Evolutionary conservation across 2,329 filamentous ascomycete genomes (phyloP), one percentile per base, ranked within the genome.

Genomic region (Ilyonectria mors-panacis): DNA sequence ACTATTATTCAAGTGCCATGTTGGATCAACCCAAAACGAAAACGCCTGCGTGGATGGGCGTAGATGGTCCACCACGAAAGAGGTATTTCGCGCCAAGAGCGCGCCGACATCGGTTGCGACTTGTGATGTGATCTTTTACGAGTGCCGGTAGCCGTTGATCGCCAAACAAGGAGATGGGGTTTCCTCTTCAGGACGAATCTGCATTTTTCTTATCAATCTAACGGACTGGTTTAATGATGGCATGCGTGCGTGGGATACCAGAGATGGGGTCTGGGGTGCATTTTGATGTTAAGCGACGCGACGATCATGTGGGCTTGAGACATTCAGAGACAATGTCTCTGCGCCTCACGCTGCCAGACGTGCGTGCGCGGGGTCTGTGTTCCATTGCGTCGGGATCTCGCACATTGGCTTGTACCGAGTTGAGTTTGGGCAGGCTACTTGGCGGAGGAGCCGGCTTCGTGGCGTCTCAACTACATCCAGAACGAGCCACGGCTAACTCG

Each of bases 61-160:
- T 42, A 12, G 39, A 59, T 15, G 35, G 45, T 58, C 62, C 37
- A 37, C 67, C 56, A 55, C 23, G 12, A 65, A 51, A 10, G 68
- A 47, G 9, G 48, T 56, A 60, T 53, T n/a, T 15, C 21, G 30
- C 42, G 48, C 42, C 54, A 68, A 42, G 17, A 47, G 23, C 28
- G 45, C 45, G 55, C 69, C 42, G 63, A 61, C 26, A 63, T 73
- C 63, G 57, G 51, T 60, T 59, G 26, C 23, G 35, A 63, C n/a
- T 60, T 59, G 26, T 37, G 28, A 59, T n/a, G 17, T 30, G 19
- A 53, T 21, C 9, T 10, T 37, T 13, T 42, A 58, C 15, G 10
- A 15, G 17, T 48, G 6, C 6, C 15, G 8, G 37, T 28, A 8
- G 17, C 26, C 8, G 33, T 19, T 13, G 26, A 26, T 53, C n/a